phyloP scores from a whole-genome alignment of 1,284 basidiomycete genomes.

The Malassezia brasiliensis region DNA sequence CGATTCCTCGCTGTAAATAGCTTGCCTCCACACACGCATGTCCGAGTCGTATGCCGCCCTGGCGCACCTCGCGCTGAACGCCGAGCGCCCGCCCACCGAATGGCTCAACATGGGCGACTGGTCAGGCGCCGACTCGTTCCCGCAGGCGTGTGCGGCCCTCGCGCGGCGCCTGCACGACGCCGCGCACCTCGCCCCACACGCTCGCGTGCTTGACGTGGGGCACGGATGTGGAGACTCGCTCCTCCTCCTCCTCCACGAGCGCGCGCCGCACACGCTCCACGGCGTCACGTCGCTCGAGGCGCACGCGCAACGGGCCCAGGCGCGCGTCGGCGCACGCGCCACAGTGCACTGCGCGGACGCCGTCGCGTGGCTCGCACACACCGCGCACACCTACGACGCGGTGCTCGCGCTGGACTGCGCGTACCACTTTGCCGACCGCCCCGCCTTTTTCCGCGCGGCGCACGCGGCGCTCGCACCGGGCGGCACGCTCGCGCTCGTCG shows the following conservation, averaged over 20 bases:
- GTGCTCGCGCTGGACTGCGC: slow-evolving; percentile 45
- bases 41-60: slow-evolving; percentile 12
- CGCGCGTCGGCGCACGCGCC: slow-evolving; percentile 10
- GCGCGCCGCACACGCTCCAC: slow-evolving; percentile 24
- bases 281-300: slow-evolving; percentile 34
- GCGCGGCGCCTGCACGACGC: slow-evolving; percentile 25
- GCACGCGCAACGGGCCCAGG: slow-evolving; percentile 25
- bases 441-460: slow-evolving; percentile 27
- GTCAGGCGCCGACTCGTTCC: slow-evolving; percentile 16
- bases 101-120: slow-evolving; percentile 43
- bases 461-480: slow-evolving; percentile 22
- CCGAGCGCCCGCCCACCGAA: slow-evolving; percentile 21
- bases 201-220: slow-evolving; percentile 38
- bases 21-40: background rate
- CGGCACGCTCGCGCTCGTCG: slow-evolving; percentile 33
- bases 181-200: slow-evolving; percentile 16
- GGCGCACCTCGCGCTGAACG: slow-evolving; percentile 15
- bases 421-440: slow-evolving; percentile 36
- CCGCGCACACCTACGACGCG: slow-evolving; percentile 23
- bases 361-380: slow-evolving; percentile 17
- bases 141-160: slow-evolving; percentile 20
- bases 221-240: slow-evolving; percentile 42
- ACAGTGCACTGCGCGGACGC: slow-evolving; percentile 30
- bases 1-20: background rate
- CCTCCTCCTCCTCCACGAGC: slow-evolving; percentile 21